phyloP scores from a whole-genome alignment of 1,284 basidiomycete species.

The Moniliella sp. region DNA sequence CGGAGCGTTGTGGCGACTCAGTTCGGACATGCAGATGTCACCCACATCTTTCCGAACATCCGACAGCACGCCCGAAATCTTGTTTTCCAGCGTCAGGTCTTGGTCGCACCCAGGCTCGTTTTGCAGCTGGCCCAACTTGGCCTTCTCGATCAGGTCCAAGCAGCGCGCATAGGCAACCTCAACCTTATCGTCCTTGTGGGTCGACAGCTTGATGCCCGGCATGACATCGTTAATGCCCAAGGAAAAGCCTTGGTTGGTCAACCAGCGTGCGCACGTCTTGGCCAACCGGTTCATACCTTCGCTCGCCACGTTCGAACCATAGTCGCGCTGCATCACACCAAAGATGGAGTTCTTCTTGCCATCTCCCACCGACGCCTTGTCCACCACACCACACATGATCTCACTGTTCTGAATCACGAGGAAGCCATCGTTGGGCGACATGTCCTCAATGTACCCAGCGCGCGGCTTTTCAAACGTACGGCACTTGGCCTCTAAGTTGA shows the following conservation, averaged over 20 bases:
- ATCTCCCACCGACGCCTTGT: conserved; percentile 90
- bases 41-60: conserved; percentile 88
- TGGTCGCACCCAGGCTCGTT: conserved; percentile 91
- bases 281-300: conserved; percentile 86
- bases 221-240: conserved; percentile 97
- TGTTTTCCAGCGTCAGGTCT: conserved; percentile 83
- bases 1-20: conserved; percentile 85
- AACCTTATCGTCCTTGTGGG: conserved; percentile 66
- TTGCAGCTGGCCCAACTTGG: conserved; percentile 75
- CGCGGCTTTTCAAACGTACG: conserved; percentile 72
- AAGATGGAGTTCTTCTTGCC: conserved; percentile 99
- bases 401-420: conserved; percentile 91
- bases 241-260: conserved; percentile 92
- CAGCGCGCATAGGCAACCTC: conserved; percentile 73
- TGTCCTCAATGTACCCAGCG: conserved; percentile 44
- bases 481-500: conserved; percentile 92
- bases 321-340: conserved; percentile 88
- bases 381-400: conserved; percentile 97
- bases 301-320: conserved; percentile 80
- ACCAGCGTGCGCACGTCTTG: conserved; percentile 80
- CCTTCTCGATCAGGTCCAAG: conserved; percentile 61
- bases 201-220: conserved; percentile 60
- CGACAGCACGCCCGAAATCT: conserved; percentile 77
- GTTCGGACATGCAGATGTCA: conserved; percentile 90
- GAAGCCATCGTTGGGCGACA: conserved; percentile 94